Percentiles rank a stretch among this genome's conserved stretches.
Evolutionary conservation across 352 stramenopile species (phyloP).

Genomic region (Globisporangium perplexum): DNA sequence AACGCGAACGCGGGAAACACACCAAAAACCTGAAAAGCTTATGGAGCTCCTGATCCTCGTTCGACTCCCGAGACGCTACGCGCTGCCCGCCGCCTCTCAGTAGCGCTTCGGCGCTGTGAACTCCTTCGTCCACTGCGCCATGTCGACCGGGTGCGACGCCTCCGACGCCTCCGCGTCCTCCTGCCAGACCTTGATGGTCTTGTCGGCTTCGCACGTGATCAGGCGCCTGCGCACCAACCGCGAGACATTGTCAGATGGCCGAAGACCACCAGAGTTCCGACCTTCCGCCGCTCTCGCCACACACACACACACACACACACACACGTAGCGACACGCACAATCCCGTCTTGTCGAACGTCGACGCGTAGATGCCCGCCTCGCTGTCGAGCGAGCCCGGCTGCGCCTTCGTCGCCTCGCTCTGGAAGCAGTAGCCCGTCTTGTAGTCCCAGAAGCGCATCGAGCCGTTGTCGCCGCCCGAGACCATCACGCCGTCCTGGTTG

Average conservation of each 20-base stretch:
- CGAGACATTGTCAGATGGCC: conserved; percentile 1
- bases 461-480: conserved; percentile 96
- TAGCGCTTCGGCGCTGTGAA: conserved; percentile 81
- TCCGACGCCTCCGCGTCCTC: conserved; percentile 94
- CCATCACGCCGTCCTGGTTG: conserved; percentile 97
- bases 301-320: conserved; percentile 7
- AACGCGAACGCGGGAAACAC: not conserved
- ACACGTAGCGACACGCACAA: conserved; percentile 70
- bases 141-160: conserved; percentile 97
- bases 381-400: conserved; percentile 96
- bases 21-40: too few species aligned
- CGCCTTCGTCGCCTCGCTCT: conserved; percentile 92
- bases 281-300: not conserved
- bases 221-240: conserved; percentile 73
- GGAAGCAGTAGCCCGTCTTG: conserved; percentile 97
- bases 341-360: conserved; percentile 97
- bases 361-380: conserved; percentile 96
- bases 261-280: not conserved
- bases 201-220: conserved; percentile 99
- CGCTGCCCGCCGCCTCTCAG: too few species aligned
- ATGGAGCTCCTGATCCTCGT: too few species aligned
- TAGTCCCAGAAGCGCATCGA: conserved; percentile 99
- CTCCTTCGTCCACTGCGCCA: conserved; percentile 95
- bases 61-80: too few species aligned
- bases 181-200: conserved; percentile 99